Evolutionary conservation across 2,329 filamentous ascomycete genomes (phyloP), one percentile per base, ranked within the genome.

Genomic region (Ophiostoma ips): DNA sequence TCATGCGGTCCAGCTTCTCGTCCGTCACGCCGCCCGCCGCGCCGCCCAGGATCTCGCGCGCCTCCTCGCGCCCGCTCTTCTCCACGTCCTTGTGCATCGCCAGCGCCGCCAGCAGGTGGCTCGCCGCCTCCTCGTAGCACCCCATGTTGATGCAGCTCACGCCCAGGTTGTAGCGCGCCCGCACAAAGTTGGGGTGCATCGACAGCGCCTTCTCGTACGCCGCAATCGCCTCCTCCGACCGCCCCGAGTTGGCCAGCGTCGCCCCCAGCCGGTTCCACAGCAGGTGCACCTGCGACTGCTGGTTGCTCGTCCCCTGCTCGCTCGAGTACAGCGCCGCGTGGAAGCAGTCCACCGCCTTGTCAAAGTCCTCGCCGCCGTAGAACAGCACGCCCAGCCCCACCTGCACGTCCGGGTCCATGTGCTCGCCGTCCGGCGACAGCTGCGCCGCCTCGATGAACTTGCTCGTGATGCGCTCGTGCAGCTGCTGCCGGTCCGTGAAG

Each of bases 281-380:
- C 18, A 98, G 78, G 62, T 96, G 92, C 1, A 95, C 72, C 66
- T 95, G 88, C 60, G 84, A 82, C 59, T 81, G 79, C 55, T 87
- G 82, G 68, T 95, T 96, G 53, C 81, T 84, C 9, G 79, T 79
- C 52, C 92, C 92, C 34, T 81, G 76, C 66, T 95, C 88, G 1
- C 86, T 87, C 21, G 81, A 87, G 52, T 87, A 85, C 21, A 98
- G 78, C 1, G 94, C 90, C 1, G 90, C 83, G 50, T 84, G 85
- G 76, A 98, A 98, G 72, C 94, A 98, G 71, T 98, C 92, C 35
- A 98, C 90, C 0, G 92, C 92, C 70, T 98, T 98, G 63, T 92
- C 87, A 70, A 95, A 96, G 63, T 96, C 90, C 67, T 98, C 92
- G 30, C 87, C 88, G 48, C 90, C 92, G 68, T 98, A 98, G 71